phyloP scores from a whole-genome alignment of 2,329 filamentous ascomycete species.

The Diaporthe vaccinii region DNA sequence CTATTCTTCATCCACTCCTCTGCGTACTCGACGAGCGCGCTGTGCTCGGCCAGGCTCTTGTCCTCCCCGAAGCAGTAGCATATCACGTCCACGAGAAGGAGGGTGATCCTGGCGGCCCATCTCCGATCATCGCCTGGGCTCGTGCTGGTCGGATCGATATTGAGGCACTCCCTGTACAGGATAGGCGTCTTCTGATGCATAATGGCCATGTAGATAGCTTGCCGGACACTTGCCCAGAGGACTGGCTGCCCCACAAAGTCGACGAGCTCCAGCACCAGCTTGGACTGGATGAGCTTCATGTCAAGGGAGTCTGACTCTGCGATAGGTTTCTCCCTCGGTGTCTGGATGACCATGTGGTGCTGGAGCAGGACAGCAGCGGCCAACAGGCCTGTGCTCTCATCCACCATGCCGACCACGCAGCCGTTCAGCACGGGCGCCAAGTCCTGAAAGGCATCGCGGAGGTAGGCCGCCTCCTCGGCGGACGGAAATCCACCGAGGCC shows the following conservation, averaged over 20 bases:
- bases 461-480: conserved; percentile 13
- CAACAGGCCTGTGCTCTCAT: conserved; percentile 13
- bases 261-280: conserved; percentile 13
- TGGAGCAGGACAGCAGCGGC: conserved; percentile 19
- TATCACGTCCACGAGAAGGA: conserved; percentile 45
- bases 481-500: background rate
- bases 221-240: conserved; percentile 39
- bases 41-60: conserved; percentile 42
- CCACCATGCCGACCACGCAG: conserved; percentile 18
- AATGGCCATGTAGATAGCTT: conserved; percentile 44
- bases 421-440: conserved; percentile 1
- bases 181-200: conserved; percentile 42
- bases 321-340: conserved; percentile 1
- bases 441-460: conserved; percentile 7
- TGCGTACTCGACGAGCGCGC: conserved; percentile 42
- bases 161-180: conserved; percentile 29
- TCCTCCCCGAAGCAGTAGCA: conserved; percentile 47
- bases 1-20: conserved; percentile 45
- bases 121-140: conserved; percentile 41
- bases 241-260: conserved; percentile 22
- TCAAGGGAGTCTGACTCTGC: conserved; percentile 18
- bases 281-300: conserved; percentile 8
- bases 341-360: conserved; percentile 18
- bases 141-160: conserved; percentile 18
- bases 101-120: conserved; percentile 45